Base-by-base conservation (phyloP, 768 basidiomycete species). In the Rubroboletus satanas region DNA sequence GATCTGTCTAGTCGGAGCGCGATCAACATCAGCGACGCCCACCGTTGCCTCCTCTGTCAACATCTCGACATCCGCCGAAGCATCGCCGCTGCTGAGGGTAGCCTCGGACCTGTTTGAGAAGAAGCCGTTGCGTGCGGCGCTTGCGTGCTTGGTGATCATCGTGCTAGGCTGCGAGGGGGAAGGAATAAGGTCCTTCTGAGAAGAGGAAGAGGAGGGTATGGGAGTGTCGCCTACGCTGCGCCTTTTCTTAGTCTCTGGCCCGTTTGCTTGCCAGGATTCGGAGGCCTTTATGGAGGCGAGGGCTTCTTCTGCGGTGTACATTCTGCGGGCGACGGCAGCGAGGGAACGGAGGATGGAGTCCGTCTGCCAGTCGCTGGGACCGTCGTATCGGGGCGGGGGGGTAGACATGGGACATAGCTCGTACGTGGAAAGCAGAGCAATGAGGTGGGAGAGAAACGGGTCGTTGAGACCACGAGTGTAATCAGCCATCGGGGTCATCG, bases 401-500 rank as follows among this genome's bases (percentile, higher is more conserved):
- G 75, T 72, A 14, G 76, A 72, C 57, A 71, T 64, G 21, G 80
- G 79, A 45, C 80, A 79, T 45, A 79, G 75, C 56, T 84, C 82
- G 63, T 83, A 85, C 11, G 82, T 70, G 17, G 84, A 83, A 29
- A 85, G 72, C 8, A 84, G 68, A 23, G 81, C 77, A 57, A 83
- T 75, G 45, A 85, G 80, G 63, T 85, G 80, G 1, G 77, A 73
- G 42, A 80, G 57, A 60, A 83, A 83, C 11, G 73, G 72, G 58
- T 75, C 73, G 15, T 66, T 56, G 15, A 54, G 57, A 48, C 58
- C 56, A 23, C 52, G 62, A 33, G 28, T 42, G 39, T 59, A 56
- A 43, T 70, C 68, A 51, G 33, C 54, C 45, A 63, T 70, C 60
- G 72, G 56, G 58, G 67, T 70, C 71, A 74, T 75, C 71, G 69